phyloP scores from a whole-genome alignment of 208 protist genomes.

The Sergeia podlipaevii region DNA sequence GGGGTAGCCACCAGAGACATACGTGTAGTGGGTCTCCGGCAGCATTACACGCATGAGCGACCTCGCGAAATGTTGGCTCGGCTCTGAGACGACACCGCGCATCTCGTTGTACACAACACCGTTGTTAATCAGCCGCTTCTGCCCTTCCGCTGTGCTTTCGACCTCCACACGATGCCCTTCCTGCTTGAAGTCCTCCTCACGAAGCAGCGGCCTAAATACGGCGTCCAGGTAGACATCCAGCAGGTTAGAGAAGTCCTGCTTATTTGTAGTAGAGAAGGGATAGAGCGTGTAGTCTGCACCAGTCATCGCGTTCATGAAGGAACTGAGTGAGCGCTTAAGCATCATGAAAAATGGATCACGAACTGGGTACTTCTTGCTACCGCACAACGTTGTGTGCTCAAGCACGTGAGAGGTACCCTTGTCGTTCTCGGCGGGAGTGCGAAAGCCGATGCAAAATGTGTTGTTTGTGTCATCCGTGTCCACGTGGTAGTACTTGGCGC shows the following conservation, averaged over 20 bases:
- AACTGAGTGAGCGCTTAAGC: conserved; percentile 86
- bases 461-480: conserved; percentile 95
- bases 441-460: conserved; percentile 96
- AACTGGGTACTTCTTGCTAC: conserved; percentile 94
- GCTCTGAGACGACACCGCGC: conserved; percentile 90
- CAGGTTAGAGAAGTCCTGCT: conserved; percentile 91
- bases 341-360: conserved; percentile 92
- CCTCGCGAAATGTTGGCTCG: conserved; percentile 69
- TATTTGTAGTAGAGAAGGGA: conserved; percentile 91
- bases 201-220: conserved; percentile 86
- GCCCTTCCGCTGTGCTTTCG: conserved; percentile 20
- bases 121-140: conserved; percentile 69
- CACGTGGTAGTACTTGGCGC: conserved; percentile 89
- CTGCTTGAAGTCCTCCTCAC: conserved; percentile 89
- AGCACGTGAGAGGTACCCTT: conserved; percentile 96
- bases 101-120: conserved; percentile 95
- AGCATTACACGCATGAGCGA: conserved; percentile 73
- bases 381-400: conserved; percentile 97
- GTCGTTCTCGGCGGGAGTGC: conserved; percentile 90
- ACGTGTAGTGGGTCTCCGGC: conserved; percentile 85
- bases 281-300: conserved; percentile 93
- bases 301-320: conserved; percentile 94
- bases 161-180: conserved; percentile 91
- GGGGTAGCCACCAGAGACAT: conserved; percentile 90
- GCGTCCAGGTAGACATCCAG: conserved; percentile 94